phyloP scores from a whole-genome alignment of 2,329 filamentous ascomycete genomes.

The Diplocarpon rosae region DNA sequence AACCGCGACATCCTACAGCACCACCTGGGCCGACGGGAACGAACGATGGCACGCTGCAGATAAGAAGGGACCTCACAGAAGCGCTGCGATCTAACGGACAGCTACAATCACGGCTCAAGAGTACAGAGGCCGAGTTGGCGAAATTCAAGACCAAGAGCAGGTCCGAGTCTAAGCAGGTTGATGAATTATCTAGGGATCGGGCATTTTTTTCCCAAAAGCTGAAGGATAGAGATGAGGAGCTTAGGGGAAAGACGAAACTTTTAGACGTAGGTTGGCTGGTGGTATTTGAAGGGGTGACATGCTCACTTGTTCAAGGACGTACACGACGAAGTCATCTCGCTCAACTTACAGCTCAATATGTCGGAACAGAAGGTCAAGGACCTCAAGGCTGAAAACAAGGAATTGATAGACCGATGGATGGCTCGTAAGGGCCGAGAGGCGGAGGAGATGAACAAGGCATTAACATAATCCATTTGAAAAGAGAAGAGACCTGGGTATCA shows the following conservation, averaged over 20 bases:
- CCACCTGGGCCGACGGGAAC: conserved; percentile 15
- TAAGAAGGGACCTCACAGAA: conserved; percentile 61
- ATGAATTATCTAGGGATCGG: conserved; percentile 32
- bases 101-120: conserved; percentile 52
- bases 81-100: conserved; percentile 64
- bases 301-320: conserved; percentile 44
- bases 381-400: conserved; percentile 72
- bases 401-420: conserved; percentile 89
- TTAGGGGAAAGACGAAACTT: conserved; percentile 72
- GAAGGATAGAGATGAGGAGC: conserved; percentile 74
- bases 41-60: conserved; percentile 32
- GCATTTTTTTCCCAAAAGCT: conserved; percentile 52
- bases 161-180: conserved; percentile 49
- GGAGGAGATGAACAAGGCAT: conserved; percentile 65
- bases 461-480: conserved; percentile 18
- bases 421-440: conserved; percentile 75
- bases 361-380: conserved; percentile 65
- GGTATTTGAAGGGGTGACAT: conserved; percentile 1
- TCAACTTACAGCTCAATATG: conserved; percentile 82
- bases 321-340: conserved; percentile 83
- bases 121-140: conserved; percentile 52
- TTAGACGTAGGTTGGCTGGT: conserved; percentile 47
- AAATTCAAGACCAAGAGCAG: conserved; percentile 48
- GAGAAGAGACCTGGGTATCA: conserved; percentile 5
- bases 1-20: conserved; percentile 19